These are phyloP conservation scores for Mycosphaerella arachidis DNA, from an alignment of 2,329 filamentous ascomycete species.

Conservation along the genomic window DNA sequence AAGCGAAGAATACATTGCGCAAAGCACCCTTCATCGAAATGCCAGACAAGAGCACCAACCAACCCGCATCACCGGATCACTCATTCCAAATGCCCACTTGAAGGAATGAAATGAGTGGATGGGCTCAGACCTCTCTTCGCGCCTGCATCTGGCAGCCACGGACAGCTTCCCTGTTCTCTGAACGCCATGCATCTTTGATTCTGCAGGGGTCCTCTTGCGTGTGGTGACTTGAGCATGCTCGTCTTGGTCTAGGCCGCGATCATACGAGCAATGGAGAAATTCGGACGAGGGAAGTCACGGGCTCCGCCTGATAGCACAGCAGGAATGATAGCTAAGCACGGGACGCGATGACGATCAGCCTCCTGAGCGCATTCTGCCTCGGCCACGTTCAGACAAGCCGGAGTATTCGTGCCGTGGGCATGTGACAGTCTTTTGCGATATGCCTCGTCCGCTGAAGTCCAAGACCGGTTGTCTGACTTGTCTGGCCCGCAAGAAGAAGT, in stretches of 20 bases:
- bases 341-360: not conserved
- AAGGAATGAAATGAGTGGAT: not conserved
- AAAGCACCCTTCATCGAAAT: not conserved
- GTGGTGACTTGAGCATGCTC: not conserved
- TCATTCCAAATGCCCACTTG: not conserved
- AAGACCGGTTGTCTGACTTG: slow-evolving; percentile 93
- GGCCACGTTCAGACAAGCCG: not conserved
- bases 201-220: not conserved
- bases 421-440: not conserved
- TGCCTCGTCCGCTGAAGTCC: slow-evolving; percentile 33
- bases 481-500: slow-evolving; percentile 89
- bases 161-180: not conserved
- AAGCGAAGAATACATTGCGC: not conserved
- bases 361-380: not conserved
- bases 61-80: not conserved
- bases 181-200: not conserved
- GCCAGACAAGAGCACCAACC: not conserved
- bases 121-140: not conserved
- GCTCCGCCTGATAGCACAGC: not conserved
- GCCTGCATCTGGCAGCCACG: not conserved
- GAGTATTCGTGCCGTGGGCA: not conserved
- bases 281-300: not conserved
- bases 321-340: not conserved
- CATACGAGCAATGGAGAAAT: not conserved
- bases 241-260: not conserved